Evolutionary conservation across 352 stramenopile species (phyloP), one percentile per base, ranked within the genome.

Genomic region (Pythium rishiriense): DNA sequence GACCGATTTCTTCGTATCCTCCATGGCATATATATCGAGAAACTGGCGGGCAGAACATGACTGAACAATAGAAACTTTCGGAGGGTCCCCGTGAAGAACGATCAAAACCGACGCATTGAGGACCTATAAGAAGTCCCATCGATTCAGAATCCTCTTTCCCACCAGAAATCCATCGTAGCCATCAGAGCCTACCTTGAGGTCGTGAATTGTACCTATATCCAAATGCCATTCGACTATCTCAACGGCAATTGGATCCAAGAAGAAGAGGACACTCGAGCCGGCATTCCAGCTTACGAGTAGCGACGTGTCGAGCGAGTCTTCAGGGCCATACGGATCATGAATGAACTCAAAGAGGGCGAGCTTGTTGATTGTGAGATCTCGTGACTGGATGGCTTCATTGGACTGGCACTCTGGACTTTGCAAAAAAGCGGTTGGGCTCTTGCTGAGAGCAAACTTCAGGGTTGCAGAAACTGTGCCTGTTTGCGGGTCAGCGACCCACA

Each of bases 221-320:
- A 96, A 62, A 65, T 96, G 87, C 84, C 87, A 94, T 56, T 96
- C 87, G 7, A 93, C 81, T 33, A 96, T 91, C 66, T 96, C 85
- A 3, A 94, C 85, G 0, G 78, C 81, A 47, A 88, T 82, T 3
- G 87, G 87, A 37, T 96, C 85, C 19, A 96, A 58, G 47, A 96
- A 89, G 61, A 96, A 93, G 3, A 96, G 39, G 8, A 92, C 84
- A 29, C 83, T 92, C 15, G 84, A 88, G 22, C 86, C 86, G 14
- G 85, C 46, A 25, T 90, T 91, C 87, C 87, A 96, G 57, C 87
- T 96, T 22, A 93, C 73, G 2, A 96, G 72, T 14, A 91, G 73
- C 49, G 85, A 79, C 22, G 62, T 72, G 21, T 77, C 73, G 9
- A 73, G 54, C 54, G 73, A 72, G 7, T 76, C 60, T 21, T 89